Evolutionary conservation across 495 filamentous ascomycete species (phyloP).

Genomic region (Penicillium tannophilum): DNA sequence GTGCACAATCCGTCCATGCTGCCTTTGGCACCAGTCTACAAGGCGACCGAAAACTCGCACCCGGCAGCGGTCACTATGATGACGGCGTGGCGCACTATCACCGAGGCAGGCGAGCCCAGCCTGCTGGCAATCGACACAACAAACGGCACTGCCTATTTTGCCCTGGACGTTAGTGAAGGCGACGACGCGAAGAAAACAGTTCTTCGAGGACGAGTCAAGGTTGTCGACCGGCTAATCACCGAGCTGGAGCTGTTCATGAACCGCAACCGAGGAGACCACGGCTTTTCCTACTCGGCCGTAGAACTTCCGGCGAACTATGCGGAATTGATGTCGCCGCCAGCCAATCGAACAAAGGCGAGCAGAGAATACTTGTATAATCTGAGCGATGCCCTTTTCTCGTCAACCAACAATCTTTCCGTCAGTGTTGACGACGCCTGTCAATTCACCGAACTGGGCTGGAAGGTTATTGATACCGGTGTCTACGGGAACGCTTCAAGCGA

Average conservation of each 20-base stretch:
- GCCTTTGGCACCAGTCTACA: conserved; percentile 11
- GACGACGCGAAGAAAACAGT: not conserved
- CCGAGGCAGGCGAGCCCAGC: conserved; percentile 4
- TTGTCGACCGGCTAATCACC: conserved; percentile 9
- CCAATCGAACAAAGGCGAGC: conserved; percentile 7
- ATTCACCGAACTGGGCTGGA: conserved; percentile 14
- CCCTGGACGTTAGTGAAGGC: conserved; percentile 10
- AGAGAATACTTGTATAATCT: not conserved
- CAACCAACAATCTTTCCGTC: conserved; percentile 1
- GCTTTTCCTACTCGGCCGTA: conserved; percentile 11
- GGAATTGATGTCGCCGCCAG: conserved; percentile 7
- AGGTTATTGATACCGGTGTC: conserved; percentile 11
- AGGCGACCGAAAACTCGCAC: conserved; percentile 15
- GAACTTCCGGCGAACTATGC: conserved; percentile 12
- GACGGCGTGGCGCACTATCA: conserved; percentile 15
- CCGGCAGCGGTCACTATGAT: conserved; percentile 14
- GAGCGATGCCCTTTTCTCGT: not conserved
- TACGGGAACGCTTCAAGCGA: conserved; percentile 6
- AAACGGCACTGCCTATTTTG: conserved; percentile 13
- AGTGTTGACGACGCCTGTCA: conserved; percentile 8
- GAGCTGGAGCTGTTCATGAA: conserved; percentile 16
- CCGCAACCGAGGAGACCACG: conserved; percentile 15
- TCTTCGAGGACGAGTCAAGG: conserved; percentile 7
- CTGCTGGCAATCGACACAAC: conserved; percentile 17
- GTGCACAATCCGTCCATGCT: conserved; percentile 12